These are phyloP conservation scores for Brassica cretica DNA, from an alignment of 345 rosid genomes.

Conservation along the genomic window DNA sequence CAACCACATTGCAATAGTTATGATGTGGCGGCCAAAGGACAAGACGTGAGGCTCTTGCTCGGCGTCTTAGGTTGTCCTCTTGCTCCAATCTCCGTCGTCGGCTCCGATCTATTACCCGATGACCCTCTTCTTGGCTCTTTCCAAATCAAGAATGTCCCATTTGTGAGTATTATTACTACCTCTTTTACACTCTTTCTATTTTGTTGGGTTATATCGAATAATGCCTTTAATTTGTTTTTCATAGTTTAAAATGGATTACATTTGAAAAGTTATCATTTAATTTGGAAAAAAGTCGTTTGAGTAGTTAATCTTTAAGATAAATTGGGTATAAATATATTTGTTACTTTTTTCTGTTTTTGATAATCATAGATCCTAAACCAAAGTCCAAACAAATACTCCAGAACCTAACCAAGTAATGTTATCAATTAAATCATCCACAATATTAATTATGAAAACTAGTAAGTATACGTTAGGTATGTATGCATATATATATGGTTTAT, in stretches of 20 bases:
- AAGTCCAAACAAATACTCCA: neutral
- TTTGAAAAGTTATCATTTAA: neutral
- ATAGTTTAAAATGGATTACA: neutral
- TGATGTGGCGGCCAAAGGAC: slow-evolving; percentile 52
- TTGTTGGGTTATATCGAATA: neutral
- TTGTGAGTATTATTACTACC: slow-evolving; percentile 50
- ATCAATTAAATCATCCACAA: neutral
- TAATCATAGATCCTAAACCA: neutral
- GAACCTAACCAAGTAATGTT: neutral
- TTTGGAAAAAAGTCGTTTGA: neutral
- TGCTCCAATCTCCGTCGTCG: slow-evolving; percentile 77
- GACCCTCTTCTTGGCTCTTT: slow-evolving; percentile 44
- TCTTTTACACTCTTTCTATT: neutral
- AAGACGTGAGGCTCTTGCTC: slow-evolving; percentile 77
- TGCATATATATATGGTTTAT: neutral
- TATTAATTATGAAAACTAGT: neutral
- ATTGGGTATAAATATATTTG: neutral
- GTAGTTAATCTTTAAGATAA: neutral
- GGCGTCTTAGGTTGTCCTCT: slow-evolving; percentile 92
- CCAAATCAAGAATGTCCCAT: slow-evolving; percentile 58
- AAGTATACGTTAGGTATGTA: neutral
- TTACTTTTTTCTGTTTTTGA: neutral
- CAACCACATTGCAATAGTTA: slow-evolving; percentile 38
- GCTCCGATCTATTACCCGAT: slow-evolving; percentile 39
- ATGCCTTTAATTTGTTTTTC: neutral